Evolutionary conservation across 1,139 yeast genomes (phyloP).

Genomic region (Candida tetrigidarum): DNA sequence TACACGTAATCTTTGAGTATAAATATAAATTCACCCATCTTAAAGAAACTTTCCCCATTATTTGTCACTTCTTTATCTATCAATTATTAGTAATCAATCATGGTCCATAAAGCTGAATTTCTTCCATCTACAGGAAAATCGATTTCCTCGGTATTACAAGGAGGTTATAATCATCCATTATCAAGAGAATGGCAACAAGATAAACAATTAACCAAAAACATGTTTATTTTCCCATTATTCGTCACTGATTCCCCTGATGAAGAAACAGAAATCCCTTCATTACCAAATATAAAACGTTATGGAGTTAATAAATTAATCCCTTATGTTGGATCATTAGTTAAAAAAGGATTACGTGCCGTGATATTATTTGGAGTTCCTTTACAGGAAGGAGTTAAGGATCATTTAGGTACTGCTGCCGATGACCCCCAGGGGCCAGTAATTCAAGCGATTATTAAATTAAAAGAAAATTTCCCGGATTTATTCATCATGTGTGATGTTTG

Average conservation of each 20-base stretch:
- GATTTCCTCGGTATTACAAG: slow-evolving; percentile 82
- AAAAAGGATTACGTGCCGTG: slow-evolving; percentile 84
- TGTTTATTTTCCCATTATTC: slow-evolving; percentile 94
- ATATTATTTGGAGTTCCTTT: slow-evolving; percentile 92
- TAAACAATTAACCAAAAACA: slow-evolving; percentile 78
- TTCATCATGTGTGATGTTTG: slow-evolving; percentile 95
- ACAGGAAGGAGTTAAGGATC: slow-evolving; percentile 75
- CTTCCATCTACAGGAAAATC: slow-evolving; percentile 59
- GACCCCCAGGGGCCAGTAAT: slow-evolving; percentile 98
- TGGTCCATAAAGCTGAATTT: slow-evolving; percentile 71
- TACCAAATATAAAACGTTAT: slow-evolving; percentile 87
- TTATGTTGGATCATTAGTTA: slow-evolving; percentile 68
- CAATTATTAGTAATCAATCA: slow-evolving; percentile 16
- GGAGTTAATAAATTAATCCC: slow-evolving; percentile 83
- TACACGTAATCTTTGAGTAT: too few species aligned
- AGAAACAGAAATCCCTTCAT: slow-evolving; percentile 69
- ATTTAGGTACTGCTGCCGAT: slow-evolving; percentile 88
- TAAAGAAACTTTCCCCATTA: not conserved
- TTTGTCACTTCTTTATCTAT: not conserved
- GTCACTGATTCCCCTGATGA: slow-evolving; percentile 84
- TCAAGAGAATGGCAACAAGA: slow-evolving; percentile 91
- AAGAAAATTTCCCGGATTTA: slow-evolving; percentile 71
- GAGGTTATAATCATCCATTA: slow-evolving; percentile 93
- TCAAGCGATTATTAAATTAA: slow-evolving; percentile 68
- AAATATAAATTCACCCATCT: not conserved